Base-by-base conservation (phyloP, 1,284 basidiomycete species). In the Pseudomicrostroma phylloplanum region DNA sequence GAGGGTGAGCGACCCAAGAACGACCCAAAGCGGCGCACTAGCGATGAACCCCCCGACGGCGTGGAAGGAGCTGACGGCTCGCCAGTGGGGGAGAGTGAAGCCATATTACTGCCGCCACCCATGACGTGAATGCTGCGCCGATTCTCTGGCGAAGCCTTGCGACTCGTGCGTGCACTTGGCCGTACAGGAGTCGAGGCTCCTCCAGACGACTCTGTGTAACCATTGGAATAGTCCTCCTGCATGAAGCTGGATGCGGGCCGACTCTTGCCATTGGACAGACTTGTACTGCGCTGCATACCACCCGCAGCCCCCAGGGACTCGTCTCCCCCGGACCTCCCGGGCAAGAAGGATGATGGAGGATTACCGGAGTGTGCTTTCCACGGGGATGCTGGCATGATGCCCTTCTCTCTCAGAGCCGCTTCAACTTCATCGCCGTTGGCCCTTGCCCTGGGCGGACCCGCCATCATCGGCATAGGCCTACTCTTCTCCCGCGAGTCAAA, bases 401-500 rank as follows among this genome's bases (percentile, higher is more conserved):
- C 66, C 46, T 68, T 68, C 9, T 69, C 73, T 43, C 72, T 65
- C 61, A 74, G 42, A 3, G 69, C 66, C 0, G 64, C 66, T 57
- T 77, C 75, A 56, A 78, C 66, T 60, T 78, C 76, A 42, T 78
- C 70, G 4, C 70, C 75, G 23, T 70, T 70, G 54, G 76, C 75
- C 3, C 75, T 65, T 0, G 76, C 66, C 26, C 76, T 67, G 25
- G 76, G 76, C 25, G 72, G 72, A 17, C 76, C 76, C 36, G 71
- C 65, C 76, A 78, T 78, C 43, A 67, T 63, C 1, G 72, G 65
- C 55, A 62, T 62, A 13, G 76, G 76, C 60, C 69, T 67, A 13
- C 72, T 74, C 67, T 78, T 78, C 56, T 78, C 68, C 7, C 76
- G 69, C 57, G 76, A 78, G 12, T 78, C 76, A 21, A 78, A 78